Conservation (phyloP, 2,329 filamentous ascomycete species). For the Penicillium sp. region DNA sequence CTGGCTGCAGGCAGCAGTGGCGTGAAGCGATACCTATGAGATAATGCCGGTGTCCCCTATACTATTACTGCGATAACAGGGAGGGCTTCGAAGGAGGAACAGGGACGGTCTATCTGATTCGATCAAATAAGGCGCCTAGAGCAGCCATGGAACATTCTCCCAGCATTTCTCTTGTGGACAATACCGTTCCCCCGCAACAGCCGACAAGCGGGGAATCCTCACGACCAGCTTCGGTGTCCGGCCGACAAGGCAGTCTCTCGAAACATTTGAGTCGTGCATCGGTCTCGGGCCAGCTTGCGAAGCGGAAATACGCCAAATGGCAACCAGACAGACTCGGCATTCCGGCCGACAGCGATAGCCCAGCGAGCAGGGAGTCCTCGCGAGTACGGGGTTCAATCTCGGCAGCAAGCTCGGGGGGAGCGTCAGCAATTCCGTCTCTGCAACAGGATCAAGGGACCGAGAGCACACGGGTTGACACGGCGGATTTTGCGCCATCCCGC, state of each 20-base stretch:
- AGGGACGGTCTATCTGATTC: too few species aligned
- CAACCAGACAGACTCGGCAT: constrained; percentile 57
- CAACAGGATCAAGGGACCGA: constrained; percentile 5
- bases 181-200: constrained; percentile 33
- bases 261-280: constrained; percentile 35
- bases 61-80: too few species aligned
- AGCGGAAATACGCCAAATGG: constrained; percentile 50
- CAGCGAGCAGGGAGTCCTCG: constrained; percentile 19
- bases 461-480: constrained; percentile 14
- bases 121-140: not conserved
- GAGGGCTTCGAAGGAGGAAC: too few species aligned
- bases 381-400: constrained; percentile 20
- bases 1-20: constrained; percentile 1
- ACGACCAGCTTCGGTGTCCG: constrained; percentile 21
- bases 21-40: constrained; percentile 6
- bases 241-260: constrained; percentile 23
- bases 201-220: constrained; percentile 22
- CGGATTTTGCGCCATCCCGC: constrained; percentile 16
- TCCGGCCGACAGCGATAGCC: constrained; percentile 17
- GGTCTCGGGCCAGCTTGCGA: constrained; percentile 40
- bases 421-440: constrained; percentile 3
- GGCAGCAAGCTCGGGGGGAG: constrained; percentile 16
- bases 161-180: constrained; percentile 41
- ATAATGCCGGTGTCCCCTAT: too few species aligned
- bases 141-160: constrained; percentile 28